Base-by-base conservation (phyloP, 441 rosid species). In the Populus trichocarpa region DNA sequence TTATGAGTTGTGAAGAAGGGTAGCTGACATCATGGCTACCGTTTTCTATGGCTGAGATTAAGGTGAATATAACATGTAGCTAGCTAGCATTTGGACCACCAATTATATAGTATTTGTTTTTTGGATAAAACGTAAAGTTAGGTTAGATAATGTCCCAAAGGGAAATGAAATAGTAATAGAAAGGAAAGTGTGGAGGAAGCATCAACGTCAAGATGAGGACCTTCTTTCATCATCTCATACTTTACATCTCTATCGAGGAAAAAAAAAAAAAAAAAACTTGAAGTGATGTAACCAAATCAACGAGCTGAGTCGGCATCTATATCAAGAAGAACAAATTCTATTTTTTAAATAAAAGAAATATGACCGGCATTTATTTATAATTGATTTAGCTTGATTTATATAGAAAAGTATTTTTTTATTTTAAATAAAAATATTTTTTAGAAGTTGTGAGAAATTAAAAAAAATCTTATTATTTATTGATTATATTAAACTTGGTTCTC, bases 11-110 rank as follows among this genome's bases (percentile, higher is more conserved):
- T 72, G 81, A 75, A 73, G 40, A 59, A 81, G 72, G 83, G 35
- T 57, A 42, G 72, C 77, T 86, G 87, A 86, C 79, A 76, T 80
- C 77, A 82, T 28, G n/a, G 53, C 30, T 50, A 5, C 83, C 79
- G 5, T 73, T 35, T 38, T 42, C 14, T 28, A 14, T 22, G 79
- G 79, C 79, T 46, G 26, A 67, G 46, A 66, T 26, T 42, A 30
- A 74, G 75, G 67, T 26, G 69, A 73, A 32, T 20, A 67, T 61
- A 35, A 12, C 53, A 26, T 23, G 2, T 63, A 2, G 36, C 36
- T 33, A 33, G 18, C 20, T 20, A 7, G 13, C 13, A 23, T 28
- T 8, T 32, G 70, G 71, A 59, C 74, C 77, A 28, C 36, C 22
- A 12, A 42, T 30, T 40, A 40, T 22, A 70, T 18, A 40, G 50